Percentiles rank a stretch among this genome's conserved stretches.
Evolutionary conservation across 495 filamentous ascomycete genomes (phyloP).

Genomic region (Friedmanniomyces simplex): DNA sequence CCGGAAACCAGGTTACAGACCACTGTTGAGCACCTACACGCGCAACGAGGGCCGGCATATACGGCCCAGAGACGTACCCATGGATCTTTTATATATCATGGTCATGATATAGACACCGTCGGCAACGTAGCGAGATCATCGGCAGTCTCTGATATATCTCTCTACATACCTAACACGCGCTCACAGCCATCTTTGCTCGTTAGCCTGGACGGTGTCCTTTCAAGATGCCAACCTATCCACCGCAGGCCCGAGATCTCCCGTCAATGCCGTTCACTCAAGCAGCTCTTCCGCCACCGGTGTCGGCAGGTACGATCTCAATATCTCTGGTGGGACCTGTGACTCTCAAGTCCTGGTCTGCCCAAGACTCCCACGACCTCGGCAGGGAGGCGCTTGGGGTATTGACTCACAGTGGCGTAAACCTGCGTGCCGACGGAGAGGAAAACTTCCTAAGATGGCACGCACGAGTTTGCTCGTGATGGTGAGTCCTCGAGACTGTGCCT

Average conservation of each 20-base stretch:
- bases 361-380: conserved; percentile 39
- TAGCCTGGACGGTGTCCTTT: conserved; percentile 26
- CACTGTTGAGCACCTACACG: too few species aligned
- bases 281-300: conserved; percentile 39
- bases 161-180: too few species aligned
- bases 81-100: too few species aligned
- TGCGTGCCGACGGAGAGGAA: conserved; percentile 34
- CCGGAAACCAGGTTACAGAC: too few species aligned
- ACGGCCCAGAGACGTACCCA: too few species aligned
- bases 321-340: conserved; percentile 37
- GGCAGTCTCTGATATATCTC: too few species aligned
- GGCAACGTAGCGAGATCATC: too few species aligned
- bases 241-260: conserved; percentile 6
- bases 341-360: conserved; percentile 37
- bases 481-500: too few species aligned
- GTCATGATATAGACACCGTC: too few species aligned
- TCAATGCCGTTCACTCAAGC: conserved; percentile 37
- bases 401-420: conserved; percentile 41
- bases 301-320: conserved; percentile 39
- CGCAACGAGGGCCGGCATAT: too few species aligned
- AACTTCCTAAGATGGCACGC: conserved; percentile 38
- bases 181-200: not conserved
- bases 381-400: conserved; percentile 38
- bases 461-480: too few species aligned
- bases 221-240: conserved; percentile 34